Evolutionary conservation across 2,329 filamentous ascomycete species (phyloP).

Genomic region (Chalara sp.): DNA sequence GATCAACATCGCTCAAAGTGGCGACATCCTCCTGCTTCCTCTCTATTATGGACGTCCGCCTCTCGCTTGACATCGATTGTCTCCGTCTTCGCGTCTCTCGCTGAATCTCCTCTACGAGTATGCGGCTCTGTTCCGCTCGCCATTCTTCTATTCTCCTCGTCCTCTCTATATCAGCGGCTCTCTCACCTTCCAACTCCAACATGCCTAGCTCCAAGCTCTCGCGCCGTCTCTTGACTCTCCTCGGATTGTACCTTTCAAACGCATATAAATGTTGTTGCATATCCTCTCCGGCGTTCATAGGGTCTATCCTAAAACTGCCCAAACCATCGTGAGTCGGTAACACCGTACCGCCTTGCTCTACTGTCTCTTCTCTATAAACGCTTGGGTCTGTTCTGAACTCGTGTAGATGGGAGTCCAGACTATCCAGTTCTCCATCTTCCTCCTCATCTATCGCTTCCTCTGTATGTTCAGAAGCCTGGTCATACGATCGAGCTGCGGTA

Average conservation of each 20-base stretch:
- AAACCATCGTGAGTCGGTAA: constrained; percentile 91
- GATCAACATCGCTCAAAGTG: constrained; percentile 20
- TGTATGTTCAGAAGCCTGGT: constrained; percentile 49
- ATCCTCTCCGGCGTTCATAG: constrained; percentile 43
- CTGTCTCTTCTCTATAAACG: constrained; percentile 15
- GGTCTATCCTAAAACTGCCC: constrained; percentile 70
- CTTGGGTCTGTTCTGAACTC: constrained; percentile 65
- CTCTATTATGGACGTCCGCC: constrained; percentile 25
- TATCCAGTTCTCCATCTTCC: constrained; percentile 74
- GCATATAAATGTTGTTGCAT: constrained; percentile 83
- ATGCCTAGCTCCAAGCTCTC: constrained; percentile 47
- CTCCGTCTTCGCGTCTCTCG: constrained; percentile 70
- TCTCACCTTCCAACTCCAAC: constrained; percentile 45
- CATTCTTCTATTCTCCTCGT: constrained; percentile 83
- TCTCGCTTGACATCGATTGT: constrained; percentile 49
- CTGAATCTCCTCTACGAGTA: constrained; percentile 82
- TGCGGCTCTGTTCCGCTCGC: constrained; percentile 83
- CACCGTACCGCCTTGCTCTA: constrained; percentile 42
- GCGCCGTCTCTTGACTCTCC: constrained; percentile 48
- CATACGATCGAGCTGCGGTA: constrained; percentile 56
- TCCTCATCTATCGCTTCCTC: constrained; percentile 52
- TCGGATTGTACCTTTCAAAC: constrained; percentile 79
- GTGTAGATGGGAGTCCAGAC: constrained; percentile 83
- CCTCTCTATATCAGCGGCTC: constrained; percentile 62
- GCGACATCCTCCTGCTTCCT: constrained; percentile 24